These are phyloP conservation scores for Scortechinia acanthostroma DNA, from an alignment of 2,329 filamentous ascomycete species.

Conservation along the genomic window DNA sequence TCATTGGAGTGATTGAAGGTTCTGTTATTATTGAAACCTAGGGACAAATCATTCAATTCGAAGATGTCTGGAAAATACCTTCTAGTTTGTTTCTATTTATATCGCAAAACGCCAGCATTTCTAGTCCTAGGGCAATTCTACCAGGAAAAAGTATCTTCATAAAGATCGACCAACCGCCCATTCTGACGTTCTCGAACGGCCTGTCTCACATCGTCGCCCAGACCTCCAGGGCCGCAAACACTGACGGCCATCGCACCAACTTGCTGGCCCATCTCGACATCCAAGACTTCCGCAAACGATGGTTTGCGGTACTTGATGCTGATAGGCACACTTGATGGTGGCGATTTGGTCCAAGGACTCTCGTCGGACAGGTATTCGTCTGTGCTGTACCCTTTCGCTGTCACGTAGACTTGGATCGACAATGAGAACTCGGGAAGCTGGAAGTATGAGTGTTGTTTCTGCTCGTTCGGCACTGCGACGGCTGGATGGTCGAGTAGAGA, in stretches of 20 bases:
- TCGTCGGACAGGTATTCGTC: background rate
- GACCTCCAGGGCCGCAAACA: constrained; percentile 22
- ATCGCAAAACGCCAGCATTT: too few species aligned
- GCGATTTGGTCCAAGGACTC: background rate
- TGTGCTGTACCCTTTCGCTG: constrained; percentile 8
- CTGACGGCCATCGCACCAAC: constrained; percentile 19
- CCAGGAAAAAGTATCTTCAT: constrained; percentile 25
- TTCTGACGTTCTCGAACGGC: constrained; percentile 17
- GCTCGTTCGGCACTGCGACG: constrained; percentile 9
- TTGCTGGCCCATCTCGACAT: constrained; percentile 12
- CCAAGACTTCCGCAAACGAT: constrained; percentile 12
- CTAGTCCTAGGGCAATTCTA: constrained; percentile 10
- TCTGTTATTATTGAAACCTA: too few species aligned
- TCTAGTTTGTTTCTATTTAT: too few species aligned
- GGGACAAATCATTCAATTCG: too few species aligned
- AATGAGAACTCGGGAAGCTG: constrained; percentile 13
- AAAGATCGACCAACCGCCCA: constrained; percentile 19
- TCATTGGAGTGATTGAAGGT: too few species aligned
- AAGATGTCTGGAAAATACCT: too few species aligned
- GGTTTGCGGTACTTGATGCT: background rate
- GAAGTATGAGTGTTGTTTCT: constrained; percentile 13
- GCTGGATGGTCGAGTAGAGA: constrained; percentile 16
- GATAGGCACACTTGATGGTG: background rate
- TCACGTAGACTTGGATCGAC: constrained; percentile 17
- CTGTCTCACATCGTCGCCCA: constrained; percentile 23